These are phyloP conservation scores for Crithidia expoeki DNA, from an alignment of 208 protist genomes.

Conservation along the genomic window DNA sequence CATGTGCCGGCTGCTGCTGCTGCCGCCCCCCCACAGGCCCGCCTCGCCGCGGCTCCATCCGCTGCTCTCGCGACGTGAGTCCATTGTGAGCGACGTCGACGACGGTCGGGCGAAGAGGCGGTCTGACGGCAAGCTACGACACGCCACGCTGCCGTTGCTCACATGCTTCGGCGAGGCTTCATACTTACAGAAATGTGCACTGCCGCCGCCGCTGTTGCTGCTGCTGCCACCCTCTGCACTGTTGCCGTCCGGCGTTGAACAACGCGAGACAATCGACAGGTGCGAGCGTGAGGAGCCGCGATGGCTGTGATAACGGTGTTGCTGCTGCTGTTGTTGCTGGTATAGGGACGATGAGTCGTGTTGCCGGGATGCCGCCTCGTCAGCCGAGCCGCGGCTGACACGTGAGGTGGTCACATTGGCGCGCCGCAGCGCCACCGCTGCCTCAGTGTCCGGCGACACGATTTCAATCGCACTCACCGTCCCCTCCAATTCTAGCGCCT, in stretches of 20 bases:
- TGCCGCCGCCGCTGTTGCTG: background rate
- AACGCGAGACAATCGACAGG: conserved; percentile 7
- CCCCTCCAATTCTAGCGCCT: background rate
- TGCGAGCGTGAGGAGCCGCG: background rate
- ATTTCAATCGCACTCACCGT: background rate
- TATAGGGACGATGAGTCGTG: background rate
- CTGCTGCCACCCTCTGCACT: background rate
- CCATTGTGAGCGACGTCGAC: conserved; percentile 5
- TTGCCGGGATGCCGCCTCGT: background rate
- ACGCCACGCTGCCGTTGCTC: background rate
- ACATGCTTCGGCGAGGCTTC: conserved; percentile 7
- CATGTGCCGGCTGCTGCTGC: conserved; percentile 14
- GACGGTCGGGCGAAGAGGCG: conserved; percentile 12
- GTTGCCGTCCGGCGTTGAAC: background rate
- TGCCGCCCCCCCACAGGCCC: conserved; percentile 1
- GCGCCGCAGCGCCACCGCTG: conserved; percentile 3
- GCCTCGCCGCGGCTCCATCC: conserved; percentile 19
- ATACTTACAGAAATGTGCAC: background rate
- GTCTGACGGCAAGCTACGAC: conserved; percentile 13
- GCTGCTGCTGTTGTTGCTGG: background rate
- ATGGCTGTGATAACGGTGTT: background rate
- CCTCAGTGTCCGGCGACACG: no score
- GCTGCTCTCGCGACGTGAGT: conserved; percentile 11
- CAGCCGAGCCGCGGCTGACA: background rate
- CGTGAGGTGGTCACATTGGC: background rate